A percentile compares a stretch with the other conserved stretches of the same genome.
phyloP scores from a whole-genome alignment of 2,329 filamentous ascomycete genomes.

The Colletotrichum sp. region DNA sequence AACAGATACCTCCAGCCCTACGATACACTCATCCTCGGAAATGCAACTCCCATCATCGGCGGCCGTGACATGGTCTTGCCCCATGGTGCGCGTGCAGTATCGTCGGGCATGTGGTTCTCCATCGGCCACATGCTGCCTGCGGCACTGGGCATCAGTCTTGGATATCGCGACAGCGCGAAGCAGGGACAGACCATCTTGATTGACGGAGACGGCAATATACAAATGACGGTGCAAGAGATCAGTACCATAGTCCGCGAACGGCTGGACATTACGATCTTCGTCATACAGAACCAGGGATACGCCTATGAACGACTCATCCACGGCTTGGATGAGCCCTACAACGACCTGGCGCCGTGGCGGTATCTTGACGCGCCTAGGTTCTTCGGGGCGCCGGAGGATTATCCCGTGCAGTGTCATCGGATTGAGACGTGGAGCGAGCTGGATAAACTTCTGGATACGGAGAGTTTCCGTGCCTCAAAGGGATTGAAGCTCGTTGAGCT shows the following conservation, averaged over 20 bases:
- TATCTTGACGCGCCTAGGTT: constrained; percentile 53
- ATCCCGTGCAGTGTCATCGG: constrained; percentile 28
- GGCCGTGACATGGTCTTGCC: constrained; percentile 54
- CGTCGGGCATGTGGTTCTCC: constrained; percentile 61
- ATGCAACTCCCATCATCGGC: constrained; percentile 60
- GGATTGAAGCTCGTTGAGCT: constrained; percentile 37
- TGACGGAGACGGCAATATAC: constrained; percentile 69
- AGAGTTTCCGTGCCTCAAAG: not conserved
- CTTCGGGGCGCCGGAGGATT: constrained; percentile 45
- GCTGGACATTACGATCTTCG: constrained; percentile 50
- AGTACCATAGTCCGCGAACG: constrained; percentile 64
- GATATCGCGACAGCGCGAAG: constrained; percentile 29
- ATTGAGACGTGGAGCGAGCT: constrained; percentile 52
- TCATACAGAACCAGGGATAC: constrained; percentile 66
- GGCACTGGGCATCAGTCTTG: constrained; percentile 59
- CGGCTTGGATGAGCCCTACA: constrained; percentile 58
- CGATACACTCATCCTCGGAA: constrained; percentile 32
- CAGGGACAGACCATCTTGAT: constrained; percentile 53
- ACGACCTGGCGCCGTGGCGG: constrained; percentile 58
- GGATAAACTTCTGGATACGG: constrained; percentile 22
- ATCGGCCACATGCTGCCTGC: constrained; percentile 67
- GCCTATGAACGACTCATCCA: constrained; percentile 64
- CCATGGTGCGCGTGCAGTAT: constrained; percentile 44
- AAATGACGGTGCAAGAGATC: constrained; percentile 71
- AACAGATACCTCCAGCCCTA: not conserved